phyloP scores from a whole-genome alignment of 345 rosid genomes.

The Theobroma cacao region DNA sequence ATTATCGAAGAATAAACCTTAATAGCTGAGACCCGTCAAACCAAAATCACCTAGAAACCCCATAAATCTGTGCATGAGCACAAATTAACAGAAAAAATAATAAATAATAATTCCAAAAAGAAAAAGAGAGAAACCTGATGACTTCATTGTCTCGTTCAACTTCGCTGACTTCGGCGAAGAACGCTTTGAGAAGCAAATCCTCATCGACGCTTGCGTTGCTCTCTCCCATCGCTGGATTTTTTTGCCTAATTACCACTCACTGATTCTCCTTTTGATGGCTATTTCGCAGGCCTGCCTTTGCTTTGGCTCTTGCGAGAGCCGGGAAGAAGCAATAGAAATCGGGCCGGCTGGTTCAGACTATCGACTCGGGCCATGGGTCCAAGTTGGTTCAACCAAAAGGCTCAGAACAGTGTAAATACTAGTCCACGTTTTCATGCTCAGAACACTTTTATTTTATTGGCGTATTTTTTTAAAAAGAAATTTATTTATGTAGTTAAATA shows the following conservation, averaged over 20 bases:
- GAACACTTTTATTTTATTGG: no score
- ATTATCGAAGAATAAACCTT: constrained; percentile 29
- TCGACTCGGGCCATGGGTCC: neutral
- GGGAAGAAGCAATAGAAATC: neutral
- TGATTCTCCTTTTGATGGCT: neutral
- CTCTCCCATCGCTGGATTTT: constrained; percentile 46
- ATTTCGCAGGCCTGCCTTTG: neutral
- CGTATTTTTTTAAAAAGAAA: no score
- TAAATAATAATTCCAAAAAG: neutral
- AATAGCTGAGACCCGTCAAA: constrained; percentile 16
- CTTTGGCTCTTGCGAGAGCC: neutral
- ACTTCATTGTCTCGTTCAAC: constrained; percentile 97
- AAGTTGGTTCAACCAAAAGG: neutral
- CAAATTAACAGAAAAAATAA: neutral
- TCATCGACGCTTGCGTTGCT: constrained; percentile 40
- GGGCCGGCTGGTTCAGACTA: neutral
- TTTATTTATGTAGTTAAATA: no score
- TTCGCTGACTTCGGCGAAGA: constrained; percentile 96
- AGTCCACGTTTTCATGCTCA: no score
- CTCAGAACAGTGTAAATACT: no score
- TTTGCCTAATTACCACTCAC: constrained; percentile 1
- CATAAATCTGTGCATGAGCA: neutral
- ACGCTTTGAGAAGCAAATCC: constrained; percentile 82
- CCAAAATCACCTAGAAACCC: constrained; percentile 5
- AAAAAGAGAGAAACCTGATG: constrained; percentile 42